Evolutionary conservation across 2,329 filamentous ascomycete species (phyloP).

Genomic region (Curvularia verruculosa): DNA sequence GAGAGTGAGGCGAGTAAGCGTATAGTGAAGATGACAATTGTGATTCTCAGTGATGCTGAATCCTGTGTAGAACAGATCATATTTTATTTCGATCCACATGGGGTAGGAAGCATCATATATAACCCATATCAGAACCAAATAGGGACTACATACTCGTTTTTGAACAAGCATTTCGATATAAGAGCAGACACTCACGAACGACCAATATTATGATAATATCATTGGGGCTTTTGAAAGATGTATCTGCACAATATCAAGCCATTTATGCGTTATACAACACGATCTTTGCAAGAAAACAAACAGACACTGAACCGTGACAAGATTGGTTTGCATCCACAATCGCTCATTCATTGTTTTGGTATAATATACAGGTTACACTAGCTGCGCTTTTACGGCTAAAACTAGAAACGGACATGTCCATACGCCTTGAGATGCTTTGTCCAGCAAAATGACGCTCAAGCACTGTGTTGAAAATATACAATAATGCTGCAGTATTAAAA

Average conservation of each 20-base stretch:
- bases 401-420: not conserved
- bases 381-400: not conserved
- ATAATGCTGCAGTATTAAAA: not conserved
- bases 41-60: not conserved
- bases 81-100: not conserved
- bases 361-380: not conserved
- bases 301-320: not conserved
- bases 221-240: not conserved
- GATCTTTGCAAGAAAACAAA: not conserved
- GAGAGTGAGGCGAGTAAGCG: not conserved
- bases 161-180: not conserved
- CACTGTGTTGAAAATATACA: constrained; percentile 4
- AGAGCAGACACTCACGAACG: not conserved
- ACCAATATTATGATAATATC: not conserved
- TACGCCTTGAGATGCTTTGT: constrained; percentile 8
- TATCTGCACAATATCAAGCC: not conserved
- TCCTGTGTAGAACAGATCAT: not conserved
- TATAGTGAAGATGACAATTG: not conserved
- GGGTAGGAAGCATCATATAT: not conserved
- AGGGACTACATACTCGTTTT: not conserved
- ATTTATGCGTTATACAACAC: too few species aligned
- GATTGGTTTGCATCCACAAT: not conserved
- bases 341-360: not conserved
- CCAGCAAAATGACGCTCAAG: not conserved
- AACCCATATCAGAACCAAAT: not conserved